Evolutionary conservation across 1,139 yeast species (phyloP).

Genomic region (Protomyces pachydermus): DNA sequence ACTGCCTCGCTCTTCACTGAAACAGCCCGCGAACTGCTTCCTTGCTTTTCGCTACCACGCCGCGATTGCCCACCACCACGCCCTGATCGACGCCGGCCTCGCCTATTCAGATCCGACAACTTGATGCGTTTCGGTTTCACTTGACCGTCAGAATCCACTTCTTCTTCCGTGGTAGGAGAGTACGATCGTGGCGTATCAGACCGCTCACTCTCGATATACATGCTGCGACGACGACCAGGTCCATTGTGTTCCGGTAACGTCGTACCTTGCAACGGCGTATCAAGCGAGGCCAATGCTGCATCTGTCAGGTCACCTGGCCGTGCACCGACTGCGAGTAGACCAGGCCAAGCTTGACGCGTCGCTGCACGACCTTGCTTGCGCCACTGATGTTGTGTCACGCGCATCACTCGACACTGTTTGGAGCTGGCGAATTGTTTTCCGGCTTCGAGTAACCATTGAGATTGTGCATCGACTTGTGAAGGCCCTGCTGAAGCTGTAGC

Average conservation of each 20-base stretch:
- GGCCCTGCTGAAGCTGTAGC: background rate
- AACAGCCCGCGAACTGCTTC: background rate
- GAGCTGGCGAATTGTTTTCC: background rate
- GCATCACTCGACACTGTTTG: background rate
- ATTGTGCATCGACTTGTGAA: background rate
- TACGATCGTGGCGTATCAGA: conserved; percentile 22
- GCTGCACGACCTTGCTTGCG: conserved; percentile 2
- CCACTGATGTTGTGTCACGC: conserved; percentile 9
- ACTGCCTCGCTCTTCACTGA: background rate
- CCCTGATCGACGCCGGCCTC: background rate
- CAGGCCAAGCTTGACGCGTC: background rate
- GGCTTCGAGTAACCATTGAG: background rate
- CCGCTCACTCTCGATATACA: conserved; percentile 15
- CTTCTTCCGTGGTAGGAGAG: conserved; percentile 16
- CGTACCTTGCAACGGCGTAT: background rate
- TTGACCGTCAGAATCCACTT: background rate
- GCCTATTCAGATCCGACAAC: background rate
- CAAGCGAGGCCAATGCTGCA: background rate
- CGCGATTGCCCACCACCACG: background rate
- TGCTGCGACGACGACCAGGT: conserved; percentile 6
- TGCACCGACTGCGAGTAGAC: background rate
- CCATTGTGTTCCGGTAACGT: background rate
- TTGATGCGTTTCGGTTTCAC: background rate
- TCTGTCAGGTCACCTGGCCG: background rate
- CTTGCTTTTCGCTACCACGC: background rate